Base-by-base conservation (phyloP, 768 basidiomycete genomes). In the Leucocoprinus sp. region DNA sequence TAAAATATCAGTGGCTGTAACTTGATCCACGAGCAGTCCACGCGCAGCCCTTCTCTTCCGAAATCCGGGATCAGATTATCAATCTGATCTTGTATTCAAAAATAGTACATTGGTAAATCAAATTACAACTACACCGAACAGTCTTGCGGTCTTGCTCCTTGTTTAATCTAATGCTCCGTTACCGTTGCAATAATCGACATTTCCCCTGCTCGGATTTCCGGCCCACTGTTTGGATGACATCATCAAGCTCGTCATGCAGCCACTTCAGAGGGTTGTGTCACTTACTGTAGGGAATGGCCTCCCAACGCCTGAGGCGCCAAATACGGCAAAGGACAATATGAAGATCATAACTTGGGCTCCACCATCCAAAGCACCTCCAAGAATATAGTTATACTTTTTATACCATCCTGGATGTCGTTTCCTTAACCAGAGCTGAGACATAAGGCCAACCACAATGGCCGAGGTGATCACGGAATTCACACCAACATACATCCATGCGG, bases 281-380 rank as follows among this genome's bases (percentile, higher is more conserved):
- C 64, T 54, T 44, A 69, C 67, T 23, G 54, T 41, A 6, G 78
- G 78, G 69, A 80, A 80, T 2, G 71, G 72, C 42, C 64, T 62
- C 38, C 63, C 54, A 8, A 56, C 55, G 8, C 78, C 78, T 0
- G 72, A 71, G 11, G 76, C 78, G 14, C 81, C 80, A 52, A 76
- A 79, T 18, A 81, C 77, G 2, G 78, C 77, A 57, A 82, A 82
- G 0, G 78, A 77, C 4, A 79, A 63, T 29, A 82, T 65, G 55
- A 80, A 78, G 23, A 77, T 68, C 75, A 80, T 79, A 39, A 79
- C 69, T 55, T 82, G 80, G 12, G 76, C 74, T 7, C 81, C 80
- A 21, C 80, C 80, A 54, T 81, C 79, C 27, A 81, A 62, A 5
- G 75, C 82, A 33, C 80, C 84, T 22, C 78, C 79, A 3, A 84